Base-by-base conservation (phyloP, 148 eudicot genomes). In the Salicornia ramosissima region DNA sequence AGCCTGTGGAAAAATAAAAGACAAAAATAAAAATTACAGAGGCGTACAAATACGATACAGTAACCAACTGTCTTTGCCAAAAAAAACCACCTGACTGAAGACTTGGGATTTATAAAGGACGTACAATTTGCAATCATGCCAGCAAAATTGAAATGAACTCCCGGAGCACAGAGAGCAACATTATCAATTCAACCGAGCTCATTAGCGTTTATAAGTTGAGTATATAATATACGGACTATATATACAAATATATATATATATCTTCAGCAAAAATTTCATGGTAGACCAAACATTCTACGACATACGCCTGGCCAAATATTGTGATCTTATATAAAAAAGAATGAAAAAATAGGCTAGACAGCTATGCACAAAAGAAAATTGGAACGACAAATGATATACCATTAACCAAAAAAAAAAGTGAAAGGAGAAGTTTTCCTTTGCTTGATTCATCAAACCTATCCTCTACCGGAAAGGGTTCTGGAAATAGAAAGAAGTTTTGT, bases 331-430 rank as follows among this genome's bases (percentile, higher is more conserved):
- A 72, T 57, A 51, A 62, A 81, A 81, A 81, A 78, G 71, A 78
- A 81, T 74, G 71, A 78, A 81, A 78, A 74, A 78, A 78, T 63
- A 65, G 77, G 61, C 42, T 71, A 29, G 66, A 74, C 78, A 77
- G 33, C 61, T 81, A 78, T 74, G 59, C 81, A 78, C 78, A 78
- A 31, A 67, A 51, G 40, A 71, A 67, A 67, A 54, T n/a, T 11
- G 58, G 52, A 36, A 5, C n/a, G 43, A 10, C 28, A 75, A 68
- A 62, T 57, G n/a, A n/a, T 81, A 78, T 76, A 74, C 15, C 74
- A 75, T 71, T 34, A 12, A 80, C 67, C n/a, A n/a, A n/a, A n/a
- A n/a, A n/a, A 58, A 46, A 77, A 34, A 49, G 19, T 51, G 39
- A 67, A n/a, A 11, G 64, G 64, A 51, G 69, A 70, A 53, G 50